Base-by-base conservation (phyloP, 2,329 filamentous ascomycete genomes). In the Neonectria hederae region DNA sequence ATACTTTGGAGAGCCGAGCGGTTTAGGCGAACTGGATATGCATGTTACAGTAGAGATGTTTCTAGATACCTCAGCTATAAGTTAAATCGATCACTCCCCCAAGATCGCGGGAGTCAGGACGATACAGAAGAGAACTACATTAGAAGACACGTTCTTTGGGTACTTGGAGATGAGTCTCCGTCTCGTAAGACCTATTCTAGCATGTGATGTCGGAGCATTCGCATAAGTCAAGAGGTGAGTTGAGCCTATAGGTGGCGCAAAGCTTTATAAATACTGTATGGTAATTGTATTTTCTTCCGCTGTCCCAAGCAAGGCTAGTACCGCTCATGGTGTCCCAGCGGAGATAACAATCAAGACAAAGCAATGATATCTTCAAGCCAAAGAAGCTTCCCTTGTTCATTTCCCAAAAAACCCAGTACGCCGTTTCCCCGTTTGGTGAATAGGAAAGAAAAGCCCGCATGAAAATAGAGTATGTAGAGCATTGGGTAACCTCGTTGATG, bases 21-120 rank as follows among this genome's bases (percentile, higher is more conserved):
- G 49, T 59, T 43, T 58, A 61, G 56, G 58, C 62, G 64, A 72
- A 69, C 53, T 61, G 52, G 56, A 42, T 43, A 54, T 62, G 55
- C 49, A 63, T 59, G 59, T 32, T 30, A 42, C 43, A 48, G 54
- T 26, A 24, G 55, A 59, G 46, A 57, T 61, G 46, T 63, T 54
- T 28, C 54, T 30, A 67, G 55, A 62, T 65, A 70, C 62, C 53
- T 65, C 35, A 11, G 14, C 26, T 22, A 24, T 52, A 38, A 21
- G 38, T 40, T 30, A 26, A 21, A 24, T 52, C 30, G 22, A 59
- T n/a, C 48, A 11, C n/a, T 26, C 22, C 28, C 48, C n/a, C 6
- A 32, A 26, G n/a, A 51, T 51, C 28, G 28, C 8, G n/a, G 26
- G 28, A n/a, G 48, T 21, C 26, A 6, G 10, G 28, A 21, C 28